Conservation (phyloP, 1,139 yeast genomes). For the Suhomyces bolitotheri region DNA sequence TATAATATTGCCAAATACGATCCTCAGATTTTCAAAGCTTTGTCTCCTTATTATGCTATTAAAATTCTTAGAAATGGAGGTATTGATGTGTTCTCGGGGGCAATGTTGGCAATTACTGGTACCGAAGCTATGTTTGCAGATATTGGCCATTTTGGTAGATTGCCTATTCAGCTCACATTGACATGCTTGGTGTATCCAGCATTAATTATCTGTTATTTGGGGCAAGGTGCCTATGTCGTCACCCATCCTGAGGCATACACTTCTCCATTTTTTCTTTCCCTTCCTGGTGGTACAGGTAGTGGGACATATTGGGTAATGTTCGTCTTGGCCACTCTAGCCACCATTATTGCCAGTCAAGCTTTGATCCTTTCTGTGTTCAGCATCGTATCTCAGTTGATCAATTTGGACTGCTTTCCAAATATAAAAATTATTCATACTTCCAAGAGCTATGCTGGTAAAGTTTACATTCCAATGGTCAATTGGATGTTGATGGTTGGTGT, state of each 20-base stretch:
- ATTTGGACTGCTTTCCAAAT: conserved; percentile 55
- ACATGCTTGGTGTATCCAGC: conserved; percentile 51
- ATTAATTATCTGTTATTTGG: conserved; percentile 52
- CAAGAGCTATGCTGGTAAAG: conserved; percentile 43
- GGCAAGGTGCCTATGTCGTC: conserved; percentile 55
- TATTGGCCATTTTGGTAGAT: conserved; percentile 54
- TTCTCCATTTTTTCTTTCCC: conserved; percentile 48
- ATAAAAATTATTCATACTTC: conserved; percentile 48
- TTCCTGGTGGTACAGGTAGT: conserved; percentile 51
- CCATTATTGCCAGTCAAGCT: conserved; percentile 63
- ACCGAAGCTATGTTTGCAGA: conserved; percentile 67
- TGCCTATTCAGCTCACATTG: conserved; percentile 51
- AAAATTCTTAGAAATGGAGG: conserved; percentile 39
- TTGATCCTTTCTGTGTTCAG: conserved; percentile 56
- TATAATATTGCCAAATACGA: conserved; percentile 42
- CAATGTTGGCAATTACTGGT: conserved; percentile 59
- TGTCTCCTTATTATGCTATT: conserved; percentile 55
- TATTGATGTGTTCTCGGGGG: conserved; percentile 49
- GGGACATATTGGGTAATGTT: conserved; percentile 54
- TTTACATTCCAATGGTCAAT: conserved; percentile 52
- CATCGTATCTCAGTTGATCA: conserved; percentile 52
- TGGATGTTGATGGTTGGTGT: conserved; percentile 53
- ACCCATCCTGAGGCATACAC: conserved; percentile 40
- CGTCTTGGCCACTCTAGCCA: conserved; percentile 52
- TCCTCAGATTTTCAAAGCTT: conserved; percentile 48